phyloP scores from a whole-genome alignment of 257 asterid species.

The Oldenlandia corymbosa region DNA sequence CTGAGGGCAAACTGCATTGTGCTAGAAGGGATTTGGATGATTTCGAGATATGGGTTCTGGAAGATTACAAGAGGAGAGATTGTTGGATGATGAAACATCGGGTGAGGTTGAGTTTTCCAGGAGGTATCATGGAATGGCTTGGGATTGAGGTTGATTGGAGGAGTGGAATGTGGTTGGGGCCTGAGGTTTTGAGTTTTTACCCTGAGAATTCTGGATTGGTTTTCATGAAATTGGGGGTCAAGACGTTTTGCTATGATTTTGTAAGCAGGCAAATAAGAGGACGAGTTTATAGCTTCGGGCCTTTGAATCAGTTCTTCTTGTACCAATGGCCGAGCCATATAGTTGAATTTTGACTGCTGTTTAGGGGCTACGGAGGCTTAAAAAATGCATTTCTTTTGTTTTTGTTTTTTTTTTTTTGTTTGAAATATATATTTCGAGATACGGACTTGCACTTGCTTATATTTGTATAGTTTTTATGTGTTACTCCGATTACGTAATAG shows the following conservation, averaged over 20 bases:
- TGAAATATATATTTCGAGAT: no score
- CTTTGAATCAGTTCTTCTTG: not conserved
- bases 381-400: no score
- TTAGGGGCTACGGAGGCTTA: no score
- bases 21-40: not conserved
- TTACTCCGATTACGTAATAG: no score
- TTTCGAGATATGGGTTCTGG: slow-evolving; percentile 1
- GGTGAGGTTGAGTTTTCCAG: not conserved
- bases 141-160: not conserved
- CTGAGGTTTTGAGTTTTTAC: not conserved
- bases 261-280: not conserved
- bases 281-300: not conserved
- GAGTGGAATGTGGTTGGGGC: not conserved
- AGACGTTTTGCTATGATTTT: not conserved
- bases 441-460: no score
- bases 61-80: not conserved
- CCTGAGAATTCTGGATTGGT: not conserved
- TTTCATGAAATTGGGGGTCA: not conserved
- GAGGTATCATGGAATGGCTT: not conserved
- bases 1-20: not conserved
- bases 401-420: no score
- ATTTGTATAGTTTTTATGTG: no score
- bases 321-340: slow-evolving; percentile 1
- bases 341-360: no score
- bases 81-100: not conserved